These are phyloP conservation scores for Pilobolus umbonatus DNA, from an alignment of 192 early-diverging fungal species.

Conservation along the genomic window DNA sequence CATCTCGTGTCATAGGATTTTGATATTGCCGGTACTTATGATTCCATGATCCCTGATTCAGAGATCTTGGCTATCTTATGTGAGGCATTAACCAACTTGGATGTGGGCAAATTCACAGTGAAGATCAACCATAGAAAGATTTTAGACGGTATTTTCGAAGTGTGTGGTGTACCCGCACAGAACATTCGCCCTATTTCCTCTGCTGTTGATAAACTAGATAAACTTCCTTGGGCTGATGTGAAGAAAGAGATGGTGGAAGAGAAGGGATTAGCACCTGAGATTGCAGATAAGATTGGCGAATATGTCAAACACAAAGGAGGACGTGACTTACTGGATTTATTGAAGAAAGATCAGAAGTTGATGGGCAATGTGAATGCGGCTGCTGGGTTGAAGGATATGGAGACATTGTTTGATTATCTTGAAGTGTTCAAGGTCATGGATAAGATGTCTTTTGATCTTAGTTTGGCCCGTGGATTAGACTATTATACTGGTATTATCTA, in stretches of 20 bases:
- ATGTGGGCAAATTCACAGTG: conserved; percentile 85
- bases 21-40: conserved; percentile 93
- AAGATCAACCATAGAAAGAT: conserved; percentile 98
- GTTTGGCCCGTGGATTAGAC: conserved; percentile 93
- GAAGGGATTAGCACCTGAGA: conserved; percentile 73
- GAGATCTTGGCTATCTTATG: conserved; percentile 79
- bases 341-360: conserved; percentile 64
- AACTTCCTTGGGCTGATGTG: conserved; percentile 90
- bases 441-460: conserved; percentile 85
- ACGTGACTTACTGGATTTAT: conserved; percentile 68
- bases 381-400: conserved; percentile 84
- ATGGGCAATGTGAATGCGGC: conserved; percentile 62
- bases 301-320: conserved; percentile 83
- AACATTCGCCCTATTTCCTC: conserved; percentile 92
- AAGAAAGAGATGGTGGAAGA: conserved; percentile 91
- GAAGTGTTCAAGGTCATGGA: conserved; percentile 66
- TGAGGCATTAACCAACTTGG: conserved; percentile 76
- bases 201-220: conserved; percentile 96
- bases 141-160: conserved; percentile 95
- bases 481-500: conserved; percentile 99
- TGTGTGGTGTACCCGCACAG: conserved; percentile 87
- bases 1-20: conserved; percentile 65
- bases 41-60: conserved; percentile 95
- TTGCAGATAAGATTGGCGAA: conserved; percentile 90
- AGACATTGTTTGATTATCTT: conserved; percentile 77